Evolutionary conservation across 768 basidiomycete species (phyloP), one percentile per base, ranked within the genome.

Genomic region (Arthromyces matolae): DNA sequence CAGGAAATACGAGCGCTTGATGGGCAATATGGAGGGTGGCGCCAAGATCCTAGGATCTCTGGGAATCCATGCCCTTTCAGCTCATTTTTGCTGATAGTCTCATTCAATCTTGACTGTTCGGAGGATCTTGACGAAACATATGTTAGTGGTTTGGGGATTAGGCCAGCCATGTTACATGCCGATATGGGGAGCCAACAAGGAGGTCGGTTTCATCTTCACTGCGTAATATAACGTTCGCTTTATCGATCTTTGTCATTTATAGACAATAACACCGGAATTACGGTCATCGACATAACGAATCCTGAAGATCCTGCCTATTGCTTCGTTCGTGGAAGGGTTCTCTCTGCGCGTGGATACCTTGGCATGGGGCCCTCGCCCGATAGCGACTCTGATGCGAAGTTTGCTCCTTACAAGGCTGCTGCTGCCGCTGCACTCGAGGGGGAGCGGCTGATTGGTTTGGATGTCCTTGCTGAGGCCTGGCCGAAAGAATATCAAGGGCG

Each of bases 221-320:
- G 5, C 10, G 32, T 40, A n/a, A 9, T n/a, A n/a, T n/a, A n/a
- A 35, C 33, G n/a, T n/a, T 5, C 19, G 13, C 32, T n/a, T 19
- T n/a, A 29, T 23, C 1, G n/a, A n/a, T 22, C 9, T 33, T n/a
- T n/a, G n/a, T n/a, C n/a, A n/a, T 14, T 45, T 5, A 27, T 10
- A 70, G 68, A 64, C 34, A 67, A 68, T 44, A 60, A 68, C 49
- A 65, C 67, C 34, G 67, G 68, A 0, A 60, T 70, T 5, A 65
- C 67, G 9, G 55, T 70, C 18, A 56, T 68, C 13, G 70, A 71
- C 42, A 51, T 71, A 20, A 63, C 67, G 2, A 55, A 63, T 46
- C 64, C 63, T 1, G 38, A 52, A 25, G 44, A 58, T 25, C 59
- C 64, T 16, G 44, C 63, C 1, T 66, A 65, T 49, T 63, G 65